Base-by-base conservation (phyloP, 1,284 basidiomycete species). In the Athelia sp. region DNA sequence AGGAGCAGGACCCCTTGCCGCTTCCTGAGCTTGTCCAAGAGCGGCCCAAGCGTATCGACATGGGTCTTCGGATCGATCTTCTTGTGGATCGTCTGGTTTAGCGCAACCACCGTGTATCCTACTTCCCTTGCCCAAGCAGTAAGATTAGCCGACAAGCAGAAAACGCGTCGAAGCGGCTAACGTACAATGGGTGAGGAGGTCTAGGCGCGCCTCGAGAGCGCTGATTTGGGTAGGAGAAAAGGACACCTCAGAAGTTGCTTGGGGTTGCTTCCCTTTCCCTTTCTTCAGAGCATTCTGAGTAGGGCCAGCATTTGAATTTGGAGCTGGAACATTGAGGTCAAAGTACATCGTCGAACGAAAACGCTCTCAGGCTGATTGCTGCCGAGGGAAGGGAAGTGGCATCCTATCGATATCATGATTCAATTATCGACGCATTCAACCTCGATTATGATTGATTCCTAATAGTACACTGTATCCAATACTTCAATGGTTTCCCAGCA, bases 81-180 rank as follows among this genome's bases (percentile, higher is more conserved):
- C 48, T 81, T 79, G 50, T 79, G 67, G 10, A 84, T 72, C 0
- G 76, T 80, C 57, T 90, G 87, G 56, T 81, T 84, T 52, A 91
- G 73, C 1, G 82, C 86, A 44, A 90, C 64, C 15, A 88, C 79
- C 19, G 82, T 78, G 64, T 90, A 91, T 78, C 88, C 87, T 74
- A 91, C 87, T 90, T 70, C 46, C 46, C 52, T 54, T 53, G 15
- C n/a, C 36, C 6, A 6, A 48, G 47, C 23, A 11, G 53, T 64
- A 46, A 64, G 55, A 46, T 23, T 35, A 53, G 34, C 63, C 52
- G 75, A 72, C 36, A 73, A 57, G 54, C 74, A 73, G 49, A 69
- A 68, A 53, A 69, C 72, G 71, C 74, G 73, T 29, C 34, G 29
- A 10, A 21, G 18, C n/a, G 54, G 55, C 34, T 45, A n/a, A 58